Conservation (phyloP, 1,284 basidiomycete genomes). For the Leucocoprinus gongylophorus region DNA sequence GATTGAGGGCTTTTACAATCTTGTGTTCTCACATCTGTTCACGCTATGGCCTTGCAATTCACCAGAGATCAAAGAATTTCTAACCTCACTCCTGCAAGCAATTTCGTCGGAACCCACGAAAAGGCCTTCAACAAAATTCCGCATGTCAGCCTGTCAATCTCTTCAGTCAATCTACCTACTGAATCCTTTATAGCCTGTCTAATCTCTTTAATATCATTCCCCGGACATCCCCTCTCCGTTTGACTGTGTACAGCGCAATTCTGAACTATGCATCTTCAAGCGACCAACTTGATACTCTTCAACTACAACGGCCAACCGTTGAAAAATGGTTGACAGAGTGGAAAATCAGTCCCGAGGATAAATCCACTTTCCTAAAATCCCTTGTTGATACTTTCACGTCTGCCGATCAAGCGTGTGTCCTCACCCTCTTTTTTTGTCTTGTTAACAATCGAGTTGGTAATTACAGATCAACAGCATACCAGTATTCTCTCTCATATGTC, state of each 20-base stretch:
- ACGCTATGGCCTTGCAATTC: slow-evolving; percentile 48
- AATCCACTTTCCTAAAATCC: slow-evolving; percentile 61
- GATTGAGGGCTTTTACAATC: slow-evolving; percentile 83
- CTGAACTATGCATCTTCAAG: slow-evolving; percentile 59
- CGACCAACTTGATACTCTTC: slow-evolving; percentile 64
- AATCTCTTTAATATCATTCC: slow-evolving; percentile 86
- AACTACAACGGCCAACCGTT: slow-evolving; percentile 55
- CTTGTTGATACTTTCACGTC: slow-evolving; percentile 61
- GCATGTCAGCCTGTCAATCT: slow-evolving; percentile 43
- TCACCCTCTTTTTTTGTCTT: background rate
- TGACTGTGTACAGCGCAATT: slow-evolving; percentile 61
- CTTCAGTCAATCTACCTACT: slow-evolving; percentile 1
- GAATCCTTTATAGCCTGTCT: slow-evolving; percentile 51
- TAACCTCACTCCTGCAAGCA: slow-evolving; percentile 46
- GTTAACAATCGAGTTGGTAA: background rate
- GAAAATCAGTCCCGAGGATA: slow-evolving; percentile 62
- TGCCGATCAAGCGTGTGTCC: slow-evolving; percentile 49
- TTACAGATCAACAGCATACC: slow-evolving; percentile 51
- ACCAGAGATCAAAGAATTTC: slow-evolving; percentile 44
- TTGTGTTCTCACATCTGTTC: slow-evolving; percentile 66
- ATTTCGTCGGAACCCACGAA: slow-evolving; percentile 51
- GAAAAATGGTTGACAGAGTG: slow-evolving; percentile 76
- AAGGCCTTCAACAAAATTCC: slow-evolving; percentile 55
- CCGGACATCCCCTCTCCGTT: slow-evolving; percentile 58
- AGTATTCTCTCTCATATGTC: slow-evolving; percentile 57